Conservation (phyloP, 257 asterid species). For the Nicotiana sylvestris region DNA sequence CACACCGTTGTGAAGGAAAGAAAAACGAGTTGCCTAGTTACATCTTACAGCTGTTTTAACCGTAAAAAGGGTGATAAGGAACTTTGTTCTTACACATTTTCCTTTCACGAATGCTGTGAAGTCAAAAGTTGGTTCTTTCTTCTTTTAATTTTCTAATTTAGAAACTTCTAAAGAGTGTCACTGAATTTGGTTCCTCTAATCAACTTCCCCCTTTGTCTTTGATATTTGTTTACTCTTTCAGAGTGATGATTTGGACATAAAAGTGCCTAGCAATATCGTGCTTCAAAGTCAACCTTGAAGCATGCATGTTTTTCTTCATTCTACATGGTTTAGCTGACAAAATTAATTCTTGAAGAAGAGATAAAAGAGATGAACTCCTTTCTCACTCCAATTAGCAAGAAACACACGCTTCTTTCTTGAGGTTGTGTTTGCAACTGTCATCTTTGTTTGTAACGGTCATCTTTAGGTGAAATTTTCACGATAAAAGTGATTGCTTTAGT, state of each 20-base stretch:
- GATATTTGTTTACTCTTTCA: background rate
- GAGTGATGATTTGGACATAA: background rate
- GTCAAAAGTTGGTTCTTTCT: background rate
- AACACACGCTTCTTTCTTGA: background rate
- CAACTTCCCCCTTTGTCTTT: background rate
- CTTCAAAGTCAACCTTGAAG: background rate
- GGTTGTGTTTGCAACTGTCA: conserved; percentile 3
- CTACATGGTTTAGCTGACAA: background rate
- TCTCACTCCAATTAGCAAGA: background rate
- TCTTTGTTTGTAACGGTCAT: background rate
- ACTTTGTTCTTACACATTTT: background rate
- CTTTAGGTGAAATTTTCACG: background rate
- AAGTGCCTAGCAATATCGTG: background rate
- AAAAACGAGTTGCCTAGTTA: background rate
- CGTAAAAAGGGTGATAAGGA: background rate
- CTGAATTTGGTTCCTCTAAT: background rate
- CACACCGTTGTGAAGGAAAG: background rate
- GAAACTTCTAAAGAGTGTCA: background rate
- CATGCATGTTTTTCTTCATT: background rate
- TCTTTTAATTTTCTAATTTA: background rate
- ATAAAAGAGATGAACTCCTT: background rate
- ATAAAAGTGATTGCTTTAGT: background rate
- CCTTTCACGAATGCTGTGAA: background rate
- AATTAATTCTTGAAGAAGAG: background rate
- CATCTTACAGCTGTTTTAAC: background rate